Evolutionary conservation across 2,329 filamentous ascomycete genomes (phyloP), one percentile per base, ranked within the genome.

Genomic region (Calonectria multiphialidica): DNA sequence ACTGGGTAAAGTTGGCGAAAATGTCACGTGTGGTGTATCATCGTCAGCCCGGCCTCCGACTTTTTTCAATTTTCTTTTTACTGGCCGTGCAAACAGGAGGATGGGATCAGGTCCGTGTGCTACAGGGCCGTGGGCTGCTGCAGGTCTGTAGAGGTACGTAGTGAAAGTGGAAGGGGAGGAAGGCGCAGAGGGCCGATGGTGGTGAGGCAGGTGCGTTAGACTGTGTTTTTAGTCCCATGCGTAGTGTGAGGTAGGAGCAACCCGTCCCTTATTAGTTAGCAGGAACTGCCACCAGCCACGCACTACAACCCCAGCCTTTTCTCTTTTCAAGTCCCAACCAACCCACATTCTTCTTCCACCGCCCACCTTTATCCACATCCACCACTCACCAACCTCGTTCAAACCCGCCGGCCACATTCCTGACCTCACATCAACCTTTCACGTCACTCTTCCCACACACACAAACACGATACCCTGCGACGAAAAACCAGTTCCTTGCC

Each of bases 261-360:
- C 71, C 71, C 44, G 70, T 75, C 75, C 77, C 73, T 76, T 76
- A 76, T 61, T 66, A 79, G 74, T 72, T 79, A 80, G 78, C 68
- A 72, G 77, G 75, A 72, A 74, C 73, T 71, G 70, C 76, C 72
- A 75, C 78, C 80, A 81, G 79, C 80, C 79, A 80, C 80, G 75
- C 76, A 66, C 73, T 66, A 73, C 63, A 69, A 74, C 77, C 79
- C 79, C 79, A 81, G 79, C 79, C 79, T 81, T 81, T 80, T 68
- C 71, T 75, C 70, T 76, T 77, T 80, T 55, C 73, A 78, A 70
- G 40, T 62, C 76, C 72, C 70, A 63, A 68, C 71, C 71, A 75
- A 70, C 66, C 71, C 69, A 64, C 68, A 35, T 49, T 55, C 45
- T 49, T 55, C 42, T 28, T 42, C 59, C 67, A 67, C 63, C 63